phyloP scores from a whole-genome alignment of 257 asterid genomes.

The Solanum pimpinellifolium region DNA sequence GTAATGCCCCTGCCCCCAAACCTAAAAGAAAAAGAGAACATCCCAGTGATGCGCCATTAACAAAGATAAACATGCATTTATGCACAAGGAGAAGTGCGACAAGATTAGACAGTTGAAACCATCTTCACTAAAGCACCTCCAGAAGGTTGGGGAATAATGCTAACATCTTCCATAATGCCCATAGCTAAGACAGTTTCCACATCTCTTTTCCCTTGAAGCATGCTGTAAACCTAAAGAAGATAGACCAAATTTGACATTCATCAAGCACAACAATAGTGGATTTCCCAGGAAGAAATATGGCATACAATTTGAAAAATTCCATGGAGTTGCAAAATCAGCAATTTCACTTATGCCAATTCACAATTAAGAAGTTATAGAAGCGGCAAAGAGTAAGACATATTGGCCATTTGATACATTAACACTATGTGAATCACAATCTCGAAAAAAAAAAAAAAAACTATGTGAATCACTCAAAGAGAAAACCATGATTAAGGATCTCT shows the following conservation, averaged over 20 bases:
- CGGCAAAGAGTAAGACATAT: neutral
- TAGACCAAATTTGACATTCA: neutral
- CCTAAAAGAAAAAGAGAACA: neutral
- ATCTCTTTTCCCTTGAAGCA: conserved; percentile 98
- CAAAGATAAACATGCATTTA: neutral
- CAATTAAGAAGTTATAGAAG: neutral
- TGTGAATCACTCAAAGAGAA: neutral
- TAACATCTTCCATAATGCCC: conserved; percentile 96
- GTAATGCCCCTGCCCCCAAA: neutral
- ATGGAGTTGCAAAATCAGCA: neutral
- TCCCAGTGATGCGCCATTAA: neutral
- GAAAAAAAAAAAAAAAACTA: neutral
- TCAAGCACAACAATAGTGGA: neutral
- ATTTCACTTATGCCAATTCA: neutral
- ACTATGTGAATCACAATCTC: neutral
- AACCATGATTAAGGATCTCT: neutral
- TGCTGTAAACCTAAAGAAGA: conserved; percentile 72
- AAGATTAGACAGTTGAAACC: neutral
- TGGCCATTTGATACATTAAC: neutral
- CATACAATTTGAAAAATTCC: neutral
- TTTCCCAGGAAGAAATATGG: neutral
- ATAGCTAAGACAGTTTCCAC: conserved; percentile 86
- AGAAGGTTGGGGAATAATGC: conserved; percentile 94
- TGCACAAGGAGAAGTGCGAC: conserved; percentile 1
- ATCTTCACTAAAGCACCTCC: conserved; percentile 54